Conservation (phyloP, 805 yeast genomes). For the Debaryomyces hansenii region DNA sequence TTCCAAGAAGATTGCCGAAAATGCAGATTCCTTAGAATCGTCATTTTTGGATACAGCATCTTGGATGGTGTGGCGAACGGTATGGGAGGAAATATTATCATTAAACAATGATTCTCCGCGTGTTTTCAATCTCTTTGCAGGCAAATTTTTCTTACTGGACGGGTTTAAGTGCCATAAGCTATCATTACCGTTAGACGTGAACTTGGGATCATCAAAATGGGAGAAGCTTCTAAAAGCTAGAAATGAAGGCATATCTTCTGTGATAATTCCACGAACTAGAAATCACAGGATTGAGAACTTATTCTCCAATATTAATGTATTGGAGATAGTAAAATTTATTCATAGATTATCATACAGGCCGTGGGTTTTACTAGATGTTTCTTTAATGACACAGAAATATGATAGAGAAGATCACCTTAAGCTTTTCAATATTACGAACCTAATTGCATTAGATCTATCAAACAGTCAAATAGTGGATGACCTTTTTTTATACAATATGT, state of each 20-base stretch:
- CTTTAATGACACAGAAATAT: constrained; percentile 10
- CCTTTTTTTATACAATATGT: constrained; percentile 24
- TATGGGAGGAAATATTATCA: constrained; percentile 31
- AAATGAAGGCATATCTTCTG: constrained; percentile 11
- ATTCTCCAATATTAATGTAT: constrained; percentile 27
- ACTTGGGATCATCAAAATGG: background rate
- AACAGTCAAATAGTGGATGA: constrained; percentile 29
- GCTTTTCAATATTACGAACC: constrained; percentile 25
- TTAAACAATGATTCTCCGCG: constrained; percentile 29
- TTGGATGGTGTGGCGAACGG: constrained; percentile 25
- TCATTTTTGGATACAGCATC: constrained; percentile 22
- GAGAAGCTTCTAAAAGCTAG: constrained; percentile 1
- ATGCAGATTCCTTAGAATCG: constrained; percentile 20
- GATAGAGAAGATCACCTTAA: constrained; percentile 21
- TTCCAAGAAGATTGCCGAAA: constrained; percentile 27
- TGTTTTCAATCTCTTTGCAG: constrained; percentile 28
- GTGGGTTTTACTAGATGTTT: constrained; percentile 27
- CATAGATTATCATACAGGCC: constrained; percentile 15
- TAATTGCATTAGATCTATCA: constrained; percentile 33
- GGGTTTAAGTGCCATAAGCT: constrained; percentile 25
- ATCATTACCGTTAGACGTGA: background rate
- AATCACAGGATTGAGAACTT: constrained; percentile 37
- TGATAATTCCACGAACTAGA: constrained; percentile 10
- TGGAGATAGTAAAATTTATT: constrained; percentile 19
- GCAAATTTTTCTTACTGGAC: constrained; percentile 12